Percentiles rank a stretch among this genome's conserved stretches.
Evolutionary conservation across 1,284 basidiomycete species (phyloP).

Genomic region (Melampsora allii-populina): DNA sequence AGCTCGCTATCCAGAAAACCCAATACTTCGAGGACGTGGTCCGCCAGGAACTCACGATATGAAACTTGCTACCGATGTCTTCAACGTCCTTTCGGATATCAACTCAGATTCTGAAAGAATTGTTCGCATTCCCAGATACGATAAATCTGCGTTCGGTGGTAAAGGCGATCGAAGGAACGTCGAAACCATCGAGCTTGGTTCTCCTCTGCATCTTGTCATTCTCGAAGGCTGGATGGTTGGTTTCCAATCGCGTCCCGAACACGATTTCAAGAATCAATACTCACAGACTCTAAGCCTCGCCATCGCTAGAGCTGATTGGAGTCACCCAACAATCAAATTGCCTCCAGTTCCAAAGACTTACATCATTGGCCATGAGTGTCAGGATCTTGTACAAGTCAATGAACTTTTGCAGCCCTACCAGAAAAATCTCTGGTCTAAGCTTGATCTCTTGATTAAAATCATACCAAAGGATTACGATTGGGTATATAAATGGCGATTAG

Average conservation of each 20-base stretch:
- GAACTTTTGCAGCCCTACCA: constrained; percentile 5
- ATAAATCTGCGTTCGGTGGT: constrained; percentile 26
- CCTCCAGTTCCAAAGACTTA: not conserved
- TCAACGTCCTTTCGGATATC: constrained; percentile 13
- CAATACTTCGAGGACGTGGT: constrained; percentile 52
- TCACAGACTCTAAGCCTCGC: not conserved
- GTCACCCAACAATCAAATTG: not conserved
- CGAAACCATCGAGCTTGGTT: not conserved
- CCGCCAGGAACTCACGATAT: constrained; percentile 53
- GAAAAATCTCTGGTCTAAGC: constrained; percentile 4
- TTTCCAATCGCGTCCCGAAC: constrained; percentile 7
- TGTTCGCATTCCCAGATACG: constrained; percentile 16
- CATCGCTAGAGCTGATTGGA: not conserved
- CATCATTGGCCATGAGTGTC: not conserved
- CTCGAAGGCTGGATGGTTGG: constrained; percentile 43
- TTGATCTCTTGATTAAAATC: constrained; percentile 23
- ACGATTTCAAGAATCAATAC: constrained; percentile 1
- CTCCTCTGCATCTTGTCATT: constrained; percentile 12
- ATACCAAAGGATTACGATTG: constrained; percentile 23
- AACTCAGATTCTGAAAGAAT: not conserved
- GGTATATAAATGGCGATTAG: constrained; percentile 27
- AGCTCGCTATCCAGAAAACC: constrained; percentile 48
- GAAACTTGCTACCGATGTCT: not conserved
- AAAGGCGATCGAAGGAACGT: constrained; percentile 9
- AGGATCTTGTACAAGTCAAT: constrained; percentile 17